Percentiles rank a stretch among this genome's conserved stretches.
Conservation (phyloP, 768 basidiomycete species). For the Tremella mesenterica region DNA sequence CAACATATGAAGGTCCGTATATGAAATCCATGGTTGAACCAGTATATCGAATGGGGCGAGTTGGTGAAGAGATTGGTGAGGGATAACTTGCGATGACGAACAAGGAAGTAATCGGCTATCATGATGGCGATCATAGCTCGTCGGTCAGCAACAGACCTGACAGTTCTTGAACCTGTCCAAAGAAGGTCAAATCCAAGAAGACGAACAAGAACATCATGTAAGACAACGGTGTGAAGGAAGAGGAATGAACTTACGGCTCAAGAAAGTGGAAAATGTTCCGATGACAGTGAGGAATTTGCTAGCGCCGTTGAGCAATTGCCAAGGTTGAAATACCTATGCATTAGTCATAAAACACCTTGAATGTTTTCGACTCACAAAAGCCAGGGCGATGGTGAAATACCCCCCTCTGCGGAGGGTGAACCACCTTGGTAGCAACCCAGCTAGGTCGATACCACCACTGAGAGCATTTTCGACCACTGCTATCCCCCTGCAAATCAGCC, state of each 20-base stretch:
- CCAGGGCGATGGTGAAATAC: not conserved
- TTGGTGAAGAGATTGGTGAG: constrained; percentile 1
- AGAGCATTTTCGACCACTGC: constrained; percentile 1
- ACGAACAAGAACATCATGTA: not conserved
- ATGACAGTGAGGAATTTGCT: constrained; percentile 16
- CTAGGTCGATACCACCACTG: constrained; percentile 1
- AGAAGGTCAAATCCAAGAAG: not conserved
- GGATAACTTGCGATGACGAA: not conserved
- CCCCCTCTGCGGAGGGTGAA: constrained; percentile 3
- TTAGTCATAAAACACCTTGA: too few species aligned
- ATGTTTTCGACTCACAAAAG: too few species aligned
- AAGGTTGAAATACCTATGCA: not conserved
- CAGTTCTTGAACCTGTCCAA: too few species aligned
- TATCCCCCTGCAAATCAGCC: not conserved
- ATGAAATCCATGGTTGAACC: not conserved
- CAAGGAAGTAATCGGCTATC: not conserved
- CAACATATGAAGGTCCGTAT: not conserved
- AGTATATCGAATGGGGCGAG: not conserved
- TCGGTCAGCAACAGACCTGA: too few species aligned
- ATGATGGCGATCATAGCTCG: not conserved
- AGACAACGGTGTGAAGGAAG: not conserved
- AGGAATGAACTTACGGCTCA: constrained; percentile 2
- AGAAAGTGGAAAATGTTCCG: constrained; percentile 23
- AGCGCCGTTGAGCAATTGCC: not conserved
- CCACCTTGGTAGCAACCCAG: constrained; percentile 1